These are phyloP conservation scores for Torulaspora quercuum DNA, from an alignment of 805 yeast species.

Conservation along the genomic window DNA sequence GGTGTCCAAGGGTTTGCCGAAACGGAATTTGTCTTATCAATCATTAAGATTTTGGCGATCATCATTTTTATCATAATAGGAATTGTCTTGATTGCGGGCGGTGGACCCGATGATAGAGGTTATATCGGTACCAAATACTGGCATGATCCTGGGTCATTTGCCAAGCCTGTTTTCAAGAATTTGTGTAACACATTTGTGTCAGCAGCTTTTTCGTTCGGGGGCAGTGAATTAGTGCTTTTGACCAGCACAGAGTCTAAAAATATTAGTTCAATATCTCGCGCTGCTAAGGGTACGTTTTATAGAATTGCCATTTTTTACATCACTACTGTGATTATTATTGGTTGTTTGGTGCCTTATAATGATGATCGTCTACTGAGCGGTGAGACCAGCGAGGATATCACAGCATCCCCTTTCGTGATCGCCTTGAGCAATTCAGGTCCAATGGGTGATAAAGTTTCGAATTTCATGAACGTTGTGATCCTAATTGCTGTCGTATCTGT, in stretches of 20 bases:
- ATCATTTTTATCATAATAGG: conserved; percentile 51
- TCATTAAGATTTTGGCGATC: conserved; percentile 44
- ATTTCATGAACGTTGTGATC: conserved; percentile 57
- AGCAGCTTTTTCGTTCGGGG: conserved; percentile 72
- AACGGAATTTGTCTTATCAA: conserved; percentile 47
- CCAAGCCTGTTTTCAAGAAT: conserved; percentile 53
- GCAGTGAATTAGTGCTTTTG: conserved; percentile 63
- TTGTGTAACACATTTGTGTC: conserved; percentile 60
- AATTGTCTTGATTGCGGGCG: conserved; percentile 44
- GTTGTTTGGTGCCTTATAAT: conserved; percentile 70
- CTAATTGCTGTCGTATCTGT: conserved; percentile 57
- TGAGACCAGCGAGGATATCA: conserved; percentile 45
- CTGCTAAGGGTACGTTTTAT: conserved; percentile 54
- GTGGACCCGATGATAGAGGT: conserved; percentile 44
- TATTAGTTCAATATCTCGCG: conserved; percentile 56
- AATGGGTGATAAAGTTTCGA: conserved; percentile 52
- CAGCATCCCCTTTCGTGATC: conserved; percentile 49
- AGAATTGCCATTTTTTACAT: conserved; percentile 59
- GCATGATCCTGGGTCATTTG: conserved; percentile 53
- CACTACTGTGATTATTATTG: conserved; percentile 50
- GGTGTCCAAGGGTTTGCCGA: conserved; percentile 56
- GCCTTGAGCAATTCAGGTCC: conserved; percentile 45
- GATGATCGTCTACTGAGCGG: conserved; percentile 47
- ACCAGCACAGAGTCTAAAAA: conserved; percentile 46
- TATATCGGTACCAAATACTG: conserved; percentile 45